Evolutionary conservation across 805 yeast genomes (phyloP).

Genomic region (Starmerella floricola): DNA sequence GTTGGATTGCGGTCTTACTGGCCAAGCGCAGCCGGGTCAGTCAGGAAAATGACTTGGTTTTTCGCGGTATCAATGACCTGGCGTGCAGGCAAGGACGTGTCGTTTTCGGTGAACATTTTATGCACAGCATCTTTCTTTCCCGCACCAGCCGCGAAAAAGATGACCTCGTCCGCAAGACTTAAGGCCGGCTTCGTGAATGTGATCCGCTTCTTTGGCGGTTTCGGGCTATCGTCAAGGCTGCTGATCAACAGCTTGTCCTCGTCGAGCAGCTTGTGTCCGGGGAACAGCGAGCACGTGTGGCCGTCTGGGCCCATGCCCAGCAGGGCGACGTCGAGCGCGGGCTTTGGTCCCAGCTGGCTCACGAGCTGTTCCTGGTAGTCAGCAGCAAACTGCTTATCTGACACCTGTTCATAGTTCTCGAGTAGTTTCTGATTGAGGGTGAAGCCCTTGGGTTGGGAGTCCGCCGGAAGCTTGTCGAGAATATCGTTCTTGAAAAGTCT

Average conservation of each 20-base stretch:
- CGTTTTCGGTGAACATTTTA: constrained; percentile 46
- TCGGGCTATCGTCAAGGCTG: constrained; percentile 70
- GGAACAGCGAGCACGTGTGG: constrained; percentile 87
- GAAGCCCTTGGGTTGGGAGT: constrained; percentile 18
- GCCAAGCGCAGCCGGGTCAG: constrained; percentile 66
- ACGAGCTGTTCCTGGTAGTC: constrained; percentile 55
- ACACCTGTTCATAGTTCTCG: constrained; percentile 4
- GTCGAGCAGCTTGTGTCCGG: constrained; percentile 55
- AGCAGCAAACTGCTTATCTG: constrained; percentile 17
- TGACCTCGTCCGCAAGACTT: constrained; percentile 41
- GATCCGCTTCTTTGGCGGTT: constrained; percentile 84
- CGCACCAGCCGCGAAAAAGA: constrained; percentile 83
- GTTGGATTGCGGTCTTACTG: constrained; percentile 10
- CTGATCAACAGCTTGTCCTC: constrained; percentile 47
- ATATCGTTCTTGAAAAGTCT: constrained; percentile 62
- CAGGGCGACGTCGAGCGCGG: constrained; percentile 48
- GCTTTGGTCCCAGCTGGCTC: constrained; percentile 28
- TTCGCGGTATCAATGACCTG: constrained; percentile 49
- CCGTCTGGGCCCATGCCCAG: constrained; percentile 96
- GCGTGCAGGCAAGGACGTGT: constrained; percentile 46
- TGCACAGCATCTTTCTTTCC: constrained; percentile 64
- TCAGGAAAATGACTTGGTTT: constrained; percentile 63
- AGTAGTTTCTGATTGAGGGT: constrained; percentile 42
- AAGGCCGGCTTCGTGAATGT: constrained; percentile 75
- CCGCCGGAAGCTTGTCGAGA: constrained; percentile 32